Evolutionary conservation across 2,329 filamentous ascomycete genomes (phyloP), one percentile per base, ranked within the genome.

Genomic region (Fusarium oligoseptatum): DNA sequence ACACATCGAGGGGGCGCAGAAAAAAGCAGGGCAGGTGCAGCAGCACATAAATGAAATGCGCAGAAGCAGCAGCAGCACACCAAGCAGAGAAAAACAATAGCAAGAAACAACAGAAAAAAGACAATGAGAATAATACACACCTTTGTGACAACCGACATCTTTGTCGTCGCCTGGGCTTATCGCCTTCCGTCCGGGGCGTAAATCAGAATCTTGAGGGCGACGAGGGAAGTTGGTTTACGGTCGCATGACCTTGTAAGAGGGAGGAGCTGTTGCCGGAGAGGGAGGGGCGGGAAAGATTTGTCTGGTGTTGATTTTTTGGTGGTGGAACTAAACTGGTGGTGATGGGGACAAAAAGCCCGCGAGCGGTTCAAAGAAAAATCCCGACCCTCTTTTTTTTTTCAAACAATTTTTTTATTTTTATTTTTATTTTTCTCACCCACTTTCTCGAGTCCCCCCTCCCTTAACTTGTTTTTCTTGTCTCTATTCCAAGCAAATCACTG

Each of bases 111-210:
- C 11, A 34, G 12, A 34, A 12, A 45, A 37, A 55, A 27, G 37
- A 65, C 48, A 60, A 50, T 45, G 52, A 66, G 45, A 39, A 45
- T 55, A 24, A 56, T 41, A 85, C 87, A 73, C 83, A 91, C 89
- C 88, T 90, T 89, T 76, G 87, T 88, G 84, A 85, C 88, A 87
- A 90, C 87, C 85, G 88, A 89, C 88, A 90, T 90, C 82, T 90
- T 88, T 75, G 70, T 75, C 72, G 82, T 82, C 82, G 85, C 88
- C 82, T 84, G 75, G 82, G 82, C 84, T 85, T 83, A 84, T 87
- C 86, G 87, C 87, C 87, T 88, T 80, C 79, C 80, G 81, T 82
- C 80, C 79, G 78, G 78, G 77, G 79, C 76, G 76, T 78, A 77
- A 78, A 73, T 74, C 67, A 76, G 72, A 52, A 78, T 76, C 76